Base-by-base conservation (phyloP, 306 rosid genomes). In the Fragaria nilgerrensis region DNA sequence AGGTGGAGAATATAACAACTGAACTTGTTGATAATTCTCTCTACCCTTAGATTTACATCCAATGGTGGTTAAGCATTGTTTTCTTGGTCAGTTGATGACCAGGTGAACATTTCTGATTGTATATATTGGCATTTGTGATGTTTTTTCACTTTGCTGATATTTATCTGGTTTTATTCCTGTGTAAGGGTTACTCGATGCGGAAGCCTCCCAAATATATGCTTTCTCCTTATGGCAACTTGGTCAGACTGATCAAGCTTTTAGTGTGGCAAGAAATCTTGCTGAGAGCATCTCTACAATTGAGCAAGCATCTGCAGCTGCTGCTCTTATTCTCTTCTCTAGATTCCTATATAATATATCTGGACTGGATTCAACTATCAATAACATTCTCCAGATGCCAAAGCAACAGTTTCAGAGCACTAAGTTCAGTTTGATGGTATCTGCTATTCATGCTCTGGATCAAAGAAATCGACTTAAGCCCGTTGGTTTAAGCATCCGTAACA, bases 171-270 rank as follows among this genome's bases (percentile, higher is more conserved):
- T 77, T 5, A 16, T 85, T 81, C 52, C 66, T 86, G 67, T 84
- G 80, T 50, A 81, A 94, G 97, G 98, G 71, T 59, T 76, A 73
- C 98, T 92, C 75, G 98, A 88, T 23, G 77, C 19, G 74, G 90
- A 90, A 84, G 89, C 89, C 75, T 83, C 87, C 79, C 98, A 92
- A 80, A 83, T 94, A 64, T 92, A 92, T 82, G 94, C 91, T 75
- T 75, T 92, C 79, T 90, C 95, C 55, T 75, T 92, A 70, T 94
- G 98, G 97, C 87, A 86, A 89, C 86, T 84, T 75, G 97, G 93
- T 73, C 79, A 89, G 79, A 79, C 76, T 84, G 90, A 85, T 77
- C 69, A 70, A 83, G 95, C 95, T 68, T 93, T 90, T 75, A 81
- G 89, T 47, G 85, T 80, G 44, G 92, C 86, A 71, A 83, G 85